Evolutionary conservation across 2,329 filamentous ascomycete species (phyloP), one percentile per base, ranked within the genome.

Genomic region (Lasiodiplodia sp.): DNA sequence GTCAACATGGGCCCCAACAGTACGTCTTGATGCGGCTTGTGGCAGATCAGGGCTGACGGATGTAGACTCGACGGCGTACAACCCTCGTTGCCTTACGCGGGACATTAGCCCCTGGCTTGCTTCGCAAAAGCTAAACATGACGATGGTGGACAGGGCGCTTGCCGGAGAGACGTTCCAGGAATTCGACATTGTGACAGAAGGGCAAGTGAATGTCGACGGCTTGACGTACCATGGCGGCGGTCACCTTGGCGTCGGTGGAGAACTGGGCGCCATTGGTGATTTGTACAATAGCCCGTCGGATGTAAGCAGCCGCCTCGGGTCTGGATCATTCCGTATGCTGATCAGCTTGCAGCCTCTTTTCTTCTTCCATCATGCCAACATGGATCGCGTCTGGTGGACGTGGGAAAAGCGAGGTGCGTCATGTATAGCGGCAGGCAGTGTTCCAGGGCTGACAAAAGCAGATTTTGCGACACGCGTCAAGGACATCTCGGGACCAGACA

Each of bases 381-480:
- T 86, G 34, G 84, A 86, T 70, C 78, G 83, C 2, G 72, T 79
- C 4, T 86, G 79, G 76, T 84, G 81, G 81, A 83, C 82, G 18
- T 86, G 84, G 84, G 83, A 86, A 73, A 83, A 81, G 65, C 14
- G 34, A n/a, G 47, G 60, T 64, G 52, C 4, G 23, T 37, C 14
- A 28, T 49, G 16, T 18, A 31, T 8, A 34, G 5, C 6, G 21
- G 8, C 25, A 34, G 57, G 16, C 21, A n/a, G 4, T n/a, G n/a
- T n/a, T 37, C 53, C 25, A 2, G 23, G 1, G 47, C 44, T 37
- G 25, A 44, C 58, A 31, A 18, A 21, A 7, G 73, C 80, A 65
- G 79, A 84, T 55, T 70, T 78, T 49, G 71, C 73, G 56, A 75
- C 75, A 14, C 77, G 84, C 16, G 49, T 68, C 38, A 51, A 55